Evolutionary conservation across 176 grass and related monocot species (phyloP), one percentile per base, ranked within the genome.

Genomic region (Triticum turgidum): DNA sequence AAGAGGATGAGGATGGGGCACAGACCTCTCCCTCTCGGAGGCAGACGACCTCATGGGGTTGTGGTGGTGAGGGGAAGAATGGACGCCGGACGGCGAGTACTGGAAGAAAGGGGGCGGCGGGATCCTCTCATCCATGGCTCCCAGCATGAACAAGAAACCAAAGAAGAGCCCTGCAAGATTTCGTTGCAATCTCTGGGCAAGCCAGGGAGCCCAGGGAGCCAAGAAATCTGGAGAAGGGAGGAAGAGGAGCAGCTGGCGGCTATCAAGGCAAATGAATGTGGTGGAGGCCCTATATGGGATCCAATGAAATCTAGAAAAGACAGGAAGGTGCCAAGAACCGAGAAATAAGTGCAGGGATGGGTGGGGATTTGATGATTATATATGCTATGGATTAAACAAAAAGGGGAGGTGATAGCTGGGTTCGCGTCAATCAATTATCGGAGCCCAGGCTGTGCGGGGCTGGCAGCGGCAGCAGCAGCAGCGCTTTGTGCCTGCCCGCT

Each of bases 21-120:
- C 84, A 41, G 64, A 98, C 96, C 96, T 98, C 82, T 98, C 96
- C 85, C 84, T 92, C 3, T 98, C 96, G 9, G 94, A 98, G 61
- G 81, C 83, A 72, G 92, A 88, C 73, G 86, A 96, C 87, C 76
- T 85, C 86, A 98, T 83, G 85, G 85, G 51, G 11, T 21, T 87
- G 44, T 93, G 91, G 76, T 74, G 96, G 73, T 91, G 90, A 68
- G 92, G 90, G 13, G 94, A 98, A 35, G 94, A 94, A 84, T 94
- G 94, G 79, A 95, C 86, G 37, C 96, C 91, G 17, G 93, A 98
- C 24, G 92, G 92, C 5, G 92, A 95, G 69, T 89, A 89, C 84
- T 92, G 93, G 90, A 94, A 96, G 88, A 94, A 98, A 82, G 79
- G 65, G 80, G 88, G 84, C 59, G 82, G 87, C 15, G 86, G 91